A percentile compares a stretch with the other conserved stretches of the same genome.
phyloP scores from a whole-genome alignment of 768 basidiomycete species.

The Pulveroboletus sp. region DNA sequence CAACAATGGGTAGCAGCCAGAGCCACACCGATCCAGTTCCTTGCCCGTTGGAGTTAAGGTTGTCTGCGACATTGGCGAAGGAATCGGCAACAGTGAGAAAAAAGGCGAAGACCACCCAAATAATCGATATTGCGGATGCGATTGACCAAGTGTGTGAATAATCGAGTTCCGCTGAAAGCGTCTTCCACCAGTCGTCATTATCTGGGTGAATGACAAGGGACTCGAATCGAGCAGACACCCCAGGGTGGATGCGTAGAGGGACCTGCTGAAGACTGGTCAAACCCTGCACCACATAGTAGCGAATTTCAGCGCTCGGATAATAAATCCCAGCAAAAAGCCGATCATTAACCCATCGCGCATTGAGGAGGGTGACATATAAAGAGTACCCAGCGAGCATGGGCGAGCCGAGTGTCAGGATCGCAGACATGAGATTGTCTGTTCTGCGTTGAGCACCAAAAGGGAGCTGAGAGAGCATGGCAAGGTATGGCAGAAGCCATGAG shows the following conservation, averaged over 20 bases:
- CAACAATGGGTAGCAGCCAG: constrained; percentile 39
- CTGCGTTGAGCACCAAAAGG: constrained; percentile 41
- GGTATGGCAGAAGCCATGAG: constrained; percentile 46
- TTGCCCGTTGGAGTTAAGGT: constrained; percentile 33
- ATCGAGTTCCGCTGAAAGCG: constrained; percentile 31
- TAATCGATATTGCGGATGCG: constrained; percentile 36
- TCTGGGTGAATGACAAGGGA: constrained; percentile 40
- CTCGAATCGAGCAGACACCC: constrained; percentile 28
- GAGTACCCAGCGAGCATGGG: constrained; percentile 45
- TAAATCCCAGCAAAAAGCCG: constrained; percentile 27
- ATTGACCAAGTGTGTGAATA: constrained; percentile 39
- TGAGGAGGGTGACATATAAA: constrained; percentile 39
- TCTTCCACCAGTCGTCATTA: constrained; percentile 42
- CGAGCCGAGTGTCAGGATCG: constrained; percentile 41
- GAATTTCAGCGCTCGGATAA: constrained; percentile 18
- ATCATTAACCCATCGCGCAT: constrained; percentile 38
- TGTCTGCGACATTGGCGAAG: constrained; percentile 9
- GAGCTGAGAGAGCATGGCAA: constrained; percentile 46
- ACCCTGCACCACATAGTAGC: constrained; percentile 26
- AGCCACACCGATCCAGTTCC: constrained; percentile 40
- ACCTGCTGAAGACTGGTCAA: constrained; percentile 41
- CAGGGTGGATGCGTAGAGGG: constrained; percentile 31
- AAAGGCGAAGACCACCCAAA: constrained; percentile 44
- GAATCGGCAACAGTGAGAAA: constrained; percentile 17
- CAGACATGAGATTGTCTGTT: constrained; percentile 40